These are phyloP conservation scores for Letharia columbiana DNA, from an alignment of 495 filamentous ascomycete species.

Conservation along the genomic window DNA sequence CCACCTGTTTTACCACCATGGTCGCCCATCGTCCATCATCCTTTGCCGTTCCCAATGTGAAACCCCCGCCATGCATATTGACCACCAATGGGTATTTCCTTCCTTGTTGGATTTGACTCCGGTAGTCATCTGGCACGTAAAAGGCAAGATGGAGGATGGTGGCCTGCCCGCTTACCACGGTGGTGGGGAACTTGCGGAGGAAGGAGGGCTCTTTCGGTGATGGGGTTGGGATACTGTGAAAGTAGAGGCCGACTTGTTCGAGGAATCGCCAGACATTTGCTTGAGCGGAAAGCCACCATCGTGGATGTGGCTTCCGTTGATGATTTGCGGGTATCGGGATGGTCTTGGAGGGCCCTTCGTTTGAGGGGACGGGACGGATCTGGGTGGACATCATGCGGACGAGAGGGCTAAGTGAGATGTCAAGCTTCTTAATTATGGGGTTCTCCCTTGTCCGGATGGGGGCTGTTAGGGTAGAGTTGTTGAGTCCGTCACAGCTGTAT, in stretches of 20 bases:
- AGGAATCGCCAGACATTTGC: slow-evolving; percentile 68
- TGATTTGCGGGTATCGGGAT: no score
- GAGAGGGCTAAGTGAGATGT: no score
- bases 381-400: no score
- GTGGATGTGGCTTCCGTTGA: not conserved
- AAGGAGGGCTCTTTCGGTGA: slow-evolving; percentile 61
- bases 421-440: no score
- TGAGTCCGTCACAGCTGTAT: no score
- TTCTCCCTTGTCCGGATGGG: no score
- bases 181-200: slow-evolving; percentile 51
- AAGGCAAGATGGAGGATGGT: slow-evolving; percentile 57
- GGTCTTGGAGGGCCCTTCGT: no score
- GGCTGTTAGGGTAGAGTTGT: no score
- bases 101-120: slow-evolving; percentile 31
- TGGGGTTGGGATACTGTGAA: slow-evolving; percentile 62
- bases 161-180: slow-evolving; percentile 19
- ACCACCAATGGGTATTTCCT: slow-evolving; percentile 51
- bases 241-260: slow-evolving; percentile 70
- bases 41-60: slow-evolving; percentile 59
- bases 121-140: slow-evolving; percentile 64
- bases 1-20: slow-evolving; percentile 43
- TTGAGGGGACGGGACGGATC: no score
- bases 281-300: slow-evolving; percentile 38
- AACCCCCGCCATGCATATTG: slow-evolving; percentile 73
- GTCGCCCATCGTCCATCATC: slow-evolving; percentile 66